Evolutionary conservation across 495 filamentous ascomycete species (phyloP).

Genomic region (Aspergillus funiculosus): DNA sequence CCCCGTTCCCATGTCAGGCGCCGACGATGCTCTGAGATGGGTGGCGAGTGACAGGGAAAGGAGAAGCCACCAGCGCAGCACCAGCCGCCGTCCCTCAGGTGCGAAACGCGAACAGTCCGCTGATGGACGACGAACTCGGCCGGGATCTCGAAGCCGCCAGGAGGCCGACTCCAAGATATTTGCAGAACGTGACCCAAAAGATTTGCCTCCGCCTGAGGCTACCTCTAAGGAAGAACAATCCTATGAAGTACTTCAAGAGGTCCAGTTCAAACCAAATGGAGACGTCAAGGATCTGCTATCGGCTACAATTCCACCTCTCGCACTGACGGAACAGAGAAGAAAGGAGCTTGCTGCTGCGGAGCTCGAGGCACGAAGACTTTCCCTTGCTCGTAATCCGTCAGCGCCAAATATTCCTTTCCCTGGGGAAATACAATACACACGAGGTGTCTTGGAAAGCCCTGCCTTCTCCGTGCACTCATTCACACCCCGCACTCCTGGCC

Average conservation of each 20-base stretch:
- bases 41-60: conserved; percentile 57
- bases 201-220: neutral
- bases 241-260: conserved; percentile 19
- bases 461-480: conserved; percentile 35
- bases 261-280: conserved; percentile 15
- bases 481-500: conserved; percentile 38
- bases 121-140: conserved; percentile 39
- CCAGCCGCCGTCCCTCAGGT: conserved; percentile 42
- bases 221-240: conserved; percentile 3
- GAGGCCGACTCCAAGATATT: conserved; percentile 24
- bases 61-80: conserved; percentile 53
- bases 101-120: conserved; percentile 44
- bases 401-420: conserved; percentile 76
- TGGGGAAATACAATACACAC: conserved; percentile 46
- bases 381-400: conserved; percentile 70
- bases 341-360: conserved; percentile 79
- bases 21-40: conserved; percentile 54
- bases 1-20: conserved; percentile 61
- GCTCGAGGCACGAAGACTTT: conserved; percentile 78
- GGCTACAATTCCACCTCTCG: conserved; percentile 25
- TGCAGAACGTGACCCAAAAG: conserved; percentile 13
- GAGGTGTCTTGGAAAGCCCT: conserved; percentile 32
- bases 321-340: conserved; percentile 41
- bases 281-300: conserved; percentile 22
- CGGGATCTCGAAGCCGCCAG: conserved; percentile 45